Percentiles rank a stretch among this genome's conserved stretches.
These are phyloP conservation scores for Grosmannia huntii DNA, from an alignment of 2,329 filamentous ascomycete species.

Conservation along the genomic window DNA sequence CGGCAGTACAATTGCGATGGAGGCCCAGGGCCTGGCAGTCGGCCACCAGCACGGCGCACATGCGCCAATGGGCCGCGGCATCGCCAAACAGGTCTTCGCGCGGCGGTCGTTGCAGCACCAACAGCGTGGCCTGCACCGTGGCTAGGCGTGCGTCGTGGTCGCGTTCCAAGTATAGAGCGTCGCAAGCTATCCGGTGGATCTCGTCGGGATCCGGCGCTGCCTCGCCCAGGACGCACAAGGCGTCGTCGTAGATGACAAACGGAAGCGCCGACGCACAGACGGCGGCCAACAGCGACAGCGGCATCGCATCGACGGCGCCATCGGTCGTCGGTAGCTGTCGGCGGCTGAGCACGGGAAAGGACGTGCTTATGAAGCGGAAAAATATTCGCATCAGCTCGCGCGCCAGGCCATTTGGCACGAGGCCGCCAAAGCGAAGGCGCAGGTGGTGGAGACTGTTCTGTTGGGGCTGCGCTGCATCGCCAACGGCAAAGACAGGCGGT, in stretches of 20 bases:
- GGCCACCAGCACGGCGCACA: not conserved
- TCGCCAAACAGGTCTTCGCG: not conserved
- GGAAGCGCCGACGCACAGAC: conserved; percentile 3
- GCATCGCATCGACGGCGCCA: not conserved
- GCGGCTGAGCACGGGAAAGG: not conserved
- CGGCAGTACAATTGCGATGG: not conserved
- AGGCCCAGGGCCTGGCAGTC: conserved; percentile 3
- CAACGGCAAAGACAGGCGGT: not conserved
- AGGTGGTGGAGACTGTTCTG: not conserved
- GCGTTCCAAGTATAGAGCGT: not conserved
- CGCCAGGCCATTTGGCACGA: not conserved
- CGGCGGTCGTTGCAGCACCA: conserved; percentile 2
- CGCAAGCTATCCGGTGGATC: not conserved
- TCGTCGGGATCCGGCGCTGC: not conserved
- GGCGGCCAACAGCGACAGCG: not conserved
- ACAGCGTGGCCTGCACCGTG: conserved; percentile 2
- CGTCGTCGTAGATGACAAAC: conserved; percentile 4
- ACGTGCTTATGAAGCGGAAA: not conserved
- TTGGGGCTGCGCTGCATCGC: too few relatives aligned
- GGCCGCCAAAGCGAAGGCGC: not conserved
- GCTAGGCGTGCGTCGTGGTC: not conserved
- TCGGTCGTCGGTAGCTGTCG: conserved; percentile 1
- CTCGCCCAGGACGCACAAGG: not conserved
- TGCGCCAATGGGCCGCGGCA: not conserved
- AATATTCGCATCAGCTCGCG: not conserved